phyloP scores from a whole-genome alignment of 2,329 filamentous ascomycete species.

The Nothopassalora personata region DNA sequence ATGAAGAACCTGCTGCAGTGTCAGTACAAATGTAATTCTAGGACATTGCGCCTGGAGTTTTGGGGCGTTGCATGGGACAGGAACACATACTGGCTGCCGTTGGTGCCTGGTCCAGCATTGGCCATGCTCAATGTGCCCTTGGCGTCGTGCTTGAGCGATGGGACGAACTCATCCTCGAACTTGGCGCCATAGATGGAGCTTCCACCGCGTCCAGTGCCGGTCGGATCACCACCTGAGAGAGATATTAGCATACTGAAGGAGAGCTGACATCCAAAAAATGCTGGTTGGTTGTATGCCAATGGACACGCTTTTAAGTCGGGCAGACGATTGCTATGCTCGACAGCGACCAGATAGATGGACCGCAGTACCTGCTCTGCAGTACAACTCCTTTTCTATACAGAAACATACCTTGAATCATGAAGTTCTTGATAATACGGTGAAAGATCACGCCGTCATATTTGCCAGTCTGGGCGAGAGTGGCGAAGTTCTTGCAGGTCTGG shows the following conservation, averaged over 20 bases:
- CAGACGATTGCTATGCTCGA: no score
- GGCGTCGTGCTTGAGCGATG: conserved; percentile 64
- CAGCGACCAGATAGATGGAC: neutral
- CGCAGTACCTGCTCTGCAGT: no score
- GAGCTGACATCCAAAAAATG: no score
- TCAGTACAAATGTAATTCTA: neutral
- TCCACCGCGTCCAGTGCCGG: conserved; percentile 53
- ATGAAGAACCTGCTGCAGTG: conserved; percentile 29
- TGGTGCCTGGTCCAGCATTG: conserved; percentile 85
- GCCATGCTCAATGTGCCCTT: conserved; percentile 89
- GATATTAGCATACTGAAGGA: neutral
- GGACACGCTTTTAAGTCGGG: no score
- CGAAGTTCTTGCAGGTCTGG: conserved; percentile 34
- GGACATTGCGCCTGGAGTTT: no score
- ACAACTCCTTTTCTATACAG: no score
- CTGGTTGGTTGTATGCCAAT: no score
- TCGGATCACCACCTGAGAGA: conserved; percentile 26
- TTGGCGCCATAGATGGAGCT: conserved; percentile 76
- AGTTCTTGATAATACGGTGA: conserved; percentile 64
- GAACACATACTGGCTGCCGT: conserved; percentile 68
- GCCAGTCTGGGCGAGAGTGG: conserved; percentile 26
- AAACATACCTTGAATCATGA: conserved; percentile 75
- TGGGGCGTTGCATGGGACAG: no score
- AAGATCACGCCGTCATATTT: conserved; percentile 35
- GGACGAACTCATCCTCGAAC: conserved; percentile 90